phyloP scores from a whole-genome alignment of 768 basidiomycete genomes.

The Arthromyces matolae region DNA sequence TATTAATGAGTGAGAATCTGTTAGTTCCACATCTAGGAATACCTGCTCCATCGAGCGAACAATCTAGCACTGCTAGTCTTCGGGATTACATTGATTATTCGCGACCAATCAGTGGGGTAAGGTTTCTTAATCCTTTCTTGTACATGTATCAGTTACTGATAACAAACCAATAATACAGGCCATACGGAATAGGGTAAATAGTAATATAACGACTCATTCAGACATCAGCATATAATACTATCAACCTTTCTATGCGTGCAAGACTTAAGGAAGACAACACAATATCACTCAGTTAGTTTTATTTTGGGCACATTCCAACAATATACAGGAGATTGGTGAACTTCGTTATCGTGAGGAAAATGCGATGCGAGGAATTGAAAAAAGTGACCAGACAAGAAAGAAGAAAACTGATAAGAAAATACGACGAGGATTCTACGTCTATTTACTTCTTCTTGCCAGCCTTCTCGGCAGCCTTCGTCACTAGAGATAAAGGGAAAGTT shows the following conservation, averaged over 20 bases:
- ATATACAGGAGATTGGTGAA: slow-evolving; percentile 15
- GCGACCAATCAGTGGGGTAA: slow-evolving; percentile 32
- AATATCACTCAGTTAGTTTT: too few species aligned
- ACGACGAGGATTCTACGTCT: slow-evolving; percentile 72
- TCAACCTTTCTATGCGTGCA: too few species aligned
- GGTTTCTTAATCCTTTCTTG: slow-evolving; percentile 2
- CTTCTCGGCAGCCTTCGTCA: slow-evolving; percentile 96
- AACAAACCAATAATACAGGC: slow-evolving; percentile 14
- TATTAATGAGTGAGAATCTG: slow-evolving; percentile 25
- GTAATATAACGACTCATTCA: slow-evolving; percentile 27
- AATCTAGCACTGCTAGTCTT: slow-evolving; percentile 32
- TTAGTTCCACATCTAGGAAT: slow-evolving; percentile 26
- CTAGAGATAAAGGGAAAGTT: slow-evolving; percentile 30
- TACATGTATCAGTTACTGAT: not conserved
- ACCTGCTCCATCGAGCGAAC: slow-evolving; percentile 16
- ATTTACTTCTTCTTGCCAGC: slow-evolving; percentile 94
- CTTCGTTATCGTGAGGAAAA: slow-evolving; percentile 35
- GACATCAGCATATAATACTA: slow-evolving; percentile 7
- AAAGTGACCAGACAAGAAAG: slow-evolving; percentile 37
- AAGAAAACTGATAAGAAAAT: slow-evolving; percentile 50
- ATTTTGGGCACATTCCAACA: slow-evolving; percentile 7
- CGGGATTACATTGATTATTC: slow-evolving; percentile 39
- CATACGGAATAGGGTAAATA: slow-evolving; percentile 25
- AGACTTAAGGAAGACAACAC: too few species aligned
- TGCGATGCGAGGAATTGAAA: slow-evolving; percentile 23